These are phyloP conservation scores for Corynascus novoguineensis DNA, from an alignment of 495 filamentous ascomycete genomes.

Conservation along the genomic window DNA sequence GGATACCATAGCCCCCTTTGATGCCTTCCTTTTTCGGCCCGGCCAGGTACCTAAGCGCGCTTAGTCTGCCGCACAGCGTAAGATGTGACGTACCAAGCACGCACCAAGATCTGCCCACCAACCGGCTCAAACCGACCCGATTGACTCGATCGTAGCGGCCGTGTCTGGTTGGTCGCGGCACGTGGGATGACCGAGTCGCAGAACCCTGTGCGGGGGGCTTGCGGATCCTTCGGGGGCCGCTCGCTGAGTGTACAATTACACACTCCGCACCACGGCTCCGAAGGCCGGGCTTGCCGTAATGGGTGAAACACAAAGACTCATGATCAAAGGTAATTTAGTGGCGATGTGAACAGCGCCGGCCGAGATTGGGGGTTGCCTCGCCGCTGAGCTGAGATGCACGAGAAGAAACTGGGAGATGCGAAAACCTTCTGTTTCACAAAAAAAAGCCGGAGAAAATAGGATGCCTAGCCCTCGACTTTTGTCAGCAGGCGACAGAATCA, in stretches of 20 bases:
- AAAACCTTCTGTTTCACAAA: not conserved
- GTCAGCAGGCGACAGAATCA: conserved; percentile 12
- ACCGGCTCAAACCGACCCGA: not conserved
- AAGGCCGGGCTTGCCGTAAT: not conserved
- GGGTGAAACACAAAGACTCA: no score
- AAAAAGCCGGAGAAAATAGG: not conserved
- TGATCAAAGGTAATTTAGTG: no score
- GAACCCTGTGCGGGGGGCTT: not conserved
- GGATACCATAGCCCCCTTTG: conserved; percentile 12
- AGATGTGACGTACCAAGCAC: conserved; percentile 10
- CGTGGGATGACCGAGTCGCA: not conserved
- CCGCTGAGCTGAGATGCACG: not conserved
- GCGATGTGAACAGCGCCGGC: no score
- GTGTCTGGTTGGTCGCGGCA: conserved; percentile 5
- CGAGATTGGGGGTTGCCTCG: no score
- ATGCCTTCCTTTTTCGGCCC: not conserved
- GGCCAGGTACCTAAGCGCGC: not conserved
- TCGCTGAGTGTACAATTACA: no score
- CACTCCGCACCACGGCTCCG: conserved; percentile 9
- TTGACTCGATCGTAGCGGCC: not conserved
- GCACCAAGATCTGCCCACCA: not conserved
- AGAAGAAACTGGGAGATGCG: not conserved
- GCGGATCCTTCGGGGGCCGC: conserved; percentile 7
- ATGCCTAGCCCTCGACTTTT: conserved; percentile 10
- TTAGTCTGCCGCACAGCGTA: not conserved